Conservation (phyloP, 371 early-diverging fungal genomes). For the Chytridium lagenaria region DNA sequence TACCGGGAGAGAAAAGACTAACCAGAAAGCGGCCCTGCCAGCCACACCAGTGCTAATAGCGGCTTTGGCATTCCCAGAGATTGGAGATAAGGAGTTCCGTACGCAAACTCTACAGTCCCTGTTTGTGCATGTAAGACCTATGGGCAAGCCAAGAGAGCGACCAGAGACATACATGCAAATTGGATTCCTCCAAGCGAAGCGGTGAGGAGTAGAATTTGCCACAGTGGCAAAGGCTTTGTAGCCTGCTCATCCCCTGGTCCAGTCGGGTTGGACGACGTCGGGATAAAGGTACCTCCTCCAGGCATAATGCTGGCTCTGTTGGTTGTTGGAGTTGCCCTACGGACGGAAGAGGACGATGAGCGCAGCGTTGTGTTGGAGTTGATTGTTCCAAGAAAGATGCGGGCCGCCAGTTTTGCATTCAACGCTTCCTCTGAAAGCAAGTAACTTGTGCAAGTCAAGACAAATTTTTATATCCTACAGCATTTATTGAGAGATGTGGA, state of each 20-base stretch:
- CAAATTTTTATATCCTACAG: too few species aligned
- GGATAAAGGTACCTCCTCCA: background rate
- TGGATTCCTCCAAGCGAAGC: conserved; percentile 19
- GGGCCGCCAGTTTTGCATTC: background rate
- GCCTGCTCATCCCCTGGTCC: background rate
- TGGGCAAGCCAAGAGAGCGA: background rate
- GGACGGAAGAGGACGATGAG: too few species aligned
- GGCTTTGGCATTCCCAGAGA: conserved; percentile 86
- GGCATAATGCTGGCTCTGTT: too few species aligned
- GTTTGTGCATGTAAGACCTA: background rate
- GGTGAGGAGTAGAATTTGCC: conserved; percentile 1
- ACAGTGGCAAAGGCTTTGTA: background rate
- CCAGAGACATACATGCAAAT: conserved; percentile 10
- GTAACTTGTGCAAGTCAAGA: too few species aligned
- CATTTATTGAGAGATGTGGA: too few species aligned
- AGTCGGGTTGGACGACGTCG: background rate
- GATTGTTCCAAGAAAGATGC: background rate
- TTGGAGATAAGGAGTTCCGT: conserved; percentile 88
- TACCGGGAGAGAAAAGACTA: background rate
- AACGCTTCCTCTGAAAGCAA: background rate
- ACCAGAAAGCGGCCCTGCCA: conserved; percentile 94
- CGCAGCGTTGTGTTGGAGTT: too few species aligned
- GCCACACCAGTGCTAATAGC: conserved; percentile 90
- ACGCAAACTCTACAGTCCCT: conserved; percentile 58
- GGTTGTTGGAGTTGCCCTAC: too few species aligned